Evolutionary conservation across 805 yeast genomes (phyloP).

Genomic region (Candida cerambycidarum): DNA sequence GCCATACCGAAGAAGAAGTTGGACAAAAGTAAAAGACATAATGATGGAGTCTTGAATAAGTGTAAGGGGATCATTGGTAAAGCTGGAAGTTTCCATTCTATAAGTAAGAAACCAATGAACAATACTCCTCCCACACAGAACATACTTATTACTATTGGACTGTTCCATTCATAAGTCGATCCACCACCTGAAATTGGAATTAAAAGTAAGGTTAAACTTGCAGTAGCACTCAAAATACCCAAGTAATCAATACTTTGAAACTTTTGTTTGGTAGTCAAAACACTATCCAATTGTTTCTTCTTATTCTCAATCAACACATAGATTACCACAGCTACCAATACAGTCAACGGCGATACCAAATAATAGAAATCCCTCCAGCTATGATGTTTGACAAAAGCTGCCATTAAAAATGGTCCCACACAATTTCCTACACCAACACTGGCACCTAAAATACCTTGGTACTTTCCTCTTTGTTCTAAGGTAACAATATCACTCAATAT

Average conservation of each 20-base stretch:
- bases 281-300: conserved; percentile 20
- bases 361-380: conserved; percentile 58
- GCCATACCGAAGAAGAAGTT: conserved; percentile 51
- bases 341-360: conserved; percentile 43
- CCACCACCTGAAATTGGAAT: conserved; percentile 66
- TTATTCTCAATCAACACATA: conserved; percentile 39
- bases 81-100: conserved; percentile 50
- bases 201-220: conserved; percentile 50
- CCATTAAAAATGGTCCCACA: conserved; percentile 57
- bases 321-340: conserved; percentile 28
- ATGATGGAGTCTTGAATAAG: conserved; percentile 37
- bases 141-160: conserved; percentile 34
- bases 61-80: conserved; percentile 58
- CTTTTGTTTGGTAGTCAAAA: conserved; percentile 35
- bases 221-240: conserved; percentile 51
- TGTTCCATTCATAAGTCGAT: conserved; percentile 54
- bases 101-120: conserved; percentile 43
- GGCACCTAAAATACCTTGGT: conserved; percentile 55
- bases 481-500: conserved; percentile 55
- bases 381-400: conserved; percentile 44
- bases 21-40: conserved; percentile 30
- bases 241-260: conserved; percentile 50
- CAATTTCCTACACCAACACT: conserved; percentile 53
- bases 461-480: conserved; percentile 53
- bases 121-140: conserved; percentile 33